Evolutionary conservation across 2,329 filamentous ascomycete species (phyloP).

Genomic region (Aspergillus texensis): DNA sequence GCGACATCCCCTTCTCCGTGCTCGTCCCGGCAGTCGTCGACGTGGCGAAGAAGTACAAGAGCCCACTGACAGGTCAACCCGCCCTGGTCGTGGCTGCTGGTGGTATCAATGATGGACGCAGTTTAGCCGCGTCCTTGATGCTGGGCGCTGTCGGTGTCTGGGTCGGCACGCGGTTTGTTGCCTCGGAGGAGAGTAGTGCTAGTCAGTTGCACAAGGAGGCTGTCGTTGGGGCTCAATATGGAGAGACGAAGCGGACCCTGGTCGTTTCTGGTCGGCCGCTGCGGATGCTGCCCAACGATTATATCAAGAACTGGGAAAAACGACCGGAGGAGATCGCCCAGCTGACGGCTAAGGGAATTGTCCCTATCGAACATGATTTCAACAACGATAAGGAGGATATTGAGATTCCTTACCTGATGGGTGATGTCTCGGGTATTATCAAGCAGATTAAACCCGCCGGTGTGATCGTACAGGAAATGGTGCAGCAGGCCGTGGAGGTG

Average conservation of each 20-base stretch:
- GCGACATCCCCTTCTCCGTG: slow-evolving; percentile 82
- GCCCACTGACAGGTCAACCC: slow-evolving; percentile 67
- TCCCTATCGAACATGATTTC: slow-evolving; percentile 81
- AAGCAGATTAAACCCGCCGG: slow-evolving; percentile 75
- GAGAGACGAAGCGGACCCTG: slow-evolving; percentile 79
- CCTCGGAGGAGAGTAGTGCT: slow-evolving; percentile 77
- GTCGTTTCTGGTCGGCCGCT: slow-evolving; percentile 81
- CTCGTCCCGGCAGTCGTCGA: slow-evolving; percentile 87
- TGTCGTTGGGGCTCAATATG: slow-evolving; percentile 76
- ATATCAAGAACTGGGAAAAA: slow-evolving; percentile 78
- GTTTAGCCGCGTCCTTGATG: slow-evolving; percentile 80
- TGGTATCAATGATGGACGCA: slow-evolving; percentile 80
- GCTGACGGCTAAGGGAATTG: slow-evolving; percentile 74
- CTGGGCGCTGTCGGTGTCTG: slow-evolving; percentile 87
- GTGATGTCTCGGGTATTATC: slow-evolving; percentile 83
- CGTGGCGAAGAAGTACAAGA: slow-evolving; percentile 72
- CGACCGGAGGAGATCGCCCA: slow-evolving; percentile 73
- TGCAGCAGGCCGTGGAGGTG: slow-evolving; percentile 71
- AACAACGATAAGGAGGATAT: slow-evolving; percentile 75
- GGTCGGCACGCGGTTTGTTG: slow-evolving; percentile 93
- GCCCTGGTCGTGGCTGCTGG: slow-evolving; percentile 88
- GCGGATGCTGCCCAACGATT: slow-evolving; percentile 79
- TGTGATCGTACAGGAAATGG: slow-evolving; percentile 90
- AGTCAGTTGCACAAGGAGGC: slow-evolving; percentile 80
- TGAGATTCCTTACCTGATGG: slow-evolving; percentile 89